Evolutionary conservation across 495 filamentous ascomycete genomes (phyloP).

Genomic region (Cladorrhinum samala): DNA sequence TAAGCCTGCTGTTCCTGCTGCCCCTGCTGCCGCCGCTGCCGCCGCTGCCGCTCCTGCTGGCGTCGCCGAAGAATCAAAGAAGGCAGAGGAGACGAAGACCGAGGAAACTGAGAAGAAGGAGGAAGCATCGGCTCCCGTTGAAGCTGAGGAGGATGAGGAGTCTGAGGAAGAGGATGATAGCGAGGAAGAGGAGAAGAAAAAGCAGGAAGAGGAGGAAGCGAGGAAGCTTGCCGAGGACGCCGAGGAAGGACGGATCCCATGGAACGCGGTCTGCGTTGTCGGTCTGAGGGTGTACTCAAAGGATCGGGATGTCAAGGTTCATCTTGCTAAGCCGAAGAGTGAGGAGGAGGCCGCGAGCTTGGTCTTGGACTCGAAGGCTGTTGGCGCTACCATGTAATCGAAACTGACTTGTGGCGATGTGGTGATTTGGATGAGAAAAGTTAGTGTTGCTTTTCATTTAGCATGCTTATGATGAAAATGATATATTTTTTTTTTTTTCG

Average conservation of each 20-base stretch:
- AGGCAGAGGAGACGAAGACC: neutral
- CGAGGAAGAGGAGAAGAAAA: neutral
- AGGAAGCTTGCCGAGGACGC: neutral
- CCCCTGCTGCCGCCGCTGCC: neutral
- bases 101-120: neutral
- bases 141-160: neutral
- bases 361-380: conserved; percentile 33
- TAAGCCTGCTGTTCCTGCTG: neutral
- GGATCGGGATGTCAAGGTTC: conserved; percentile 28
- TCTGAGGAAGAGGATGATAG: neutral
- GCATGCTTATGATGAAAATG: no score
- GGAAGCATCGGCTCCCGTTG: neutral
- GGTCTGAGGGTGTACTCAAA: conserved; percentile 67
- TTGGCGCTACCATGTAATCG: conserved; percentile 26
- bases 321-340: conserved; percentile 23
- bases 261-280: conserved; percentile 81
- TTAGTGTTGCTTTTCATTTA: no score
- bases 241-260: conserved; percentile 56
- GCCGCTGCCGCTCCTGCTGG: no score
- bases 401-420: neutral
- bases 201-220: conserved; percentile 1
- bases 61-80: no score
- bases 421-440: neutral
- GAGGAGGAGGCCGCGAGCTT: conserved; percentile 45
- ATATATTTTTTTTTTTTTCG: no score